phyloP scores from a whole-genome alignment of 495 filamentous ascomycete genomes.

The Trichoderma gamsii region DNA sequence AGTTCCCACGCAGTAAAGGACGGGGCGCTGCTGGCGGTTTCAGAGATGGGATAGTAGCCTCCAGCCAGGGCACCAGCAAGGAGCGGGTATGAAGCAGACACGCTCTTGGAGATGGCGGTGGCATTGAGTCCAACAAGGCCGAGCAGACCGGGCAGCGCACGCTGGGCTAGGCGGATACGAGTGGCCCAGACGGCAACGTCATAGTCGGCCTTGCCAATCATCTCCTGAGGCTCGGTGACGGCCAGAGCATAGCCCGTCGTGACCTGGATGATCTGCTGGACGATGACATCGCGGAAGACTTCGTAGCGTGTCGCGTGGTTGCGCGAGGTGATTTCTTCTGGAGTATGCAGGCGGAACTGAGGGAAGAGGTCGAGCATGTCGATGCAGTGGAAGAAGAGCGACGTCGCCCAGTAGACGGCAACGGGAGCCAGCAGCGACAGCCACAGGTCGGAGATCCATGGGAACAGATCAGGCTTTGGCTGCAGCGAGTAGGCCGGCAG shows the following conservation, averaged over 20 bases:
- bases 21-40: conserved; percentile 38
- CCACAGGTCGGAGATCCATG: conserved; percentile 74
- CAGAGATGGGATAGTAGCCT: conserved; percentile 61
- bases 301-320: conserved; percentile 80
- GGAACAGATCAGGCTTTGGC: conserved; percentile 62
- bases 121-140: conserved; percentile 53
- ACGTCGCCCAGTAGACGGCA: conserved; percentile 80
- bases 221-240: conserved; percentile 58
- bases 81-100: conserved; percentile 51
- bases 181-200: conserved; percentile 78
- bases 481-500: conserved; percentile 66
- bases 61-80: conserved; percentile 65
- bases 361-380: conserved; percentile 77
- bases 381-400: conserved; percentile 79
- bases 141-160: conserved; percentile 55
- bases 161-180: conserved; percentile 63
- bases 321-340: conserved; percentile 75
- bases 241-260: conserved; percentile 54
- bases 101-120: conserved; percentile 47
- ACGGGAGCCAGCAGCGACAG: conserved; percentile 70
- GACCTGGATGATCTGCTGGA: conserved; percentile 87
- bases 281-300: conserved; percentile 76
- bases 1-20: conserved; percentile 71
- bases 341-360: conserved; percentile 86
- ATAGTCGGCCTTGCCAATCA: conserved; percentile 69